These are phyloP conservation scores for Tetrastigma voinierianum DNA, from an alignment of 164 flowering plant genomes.

Conservation along the genomic window DNA sequence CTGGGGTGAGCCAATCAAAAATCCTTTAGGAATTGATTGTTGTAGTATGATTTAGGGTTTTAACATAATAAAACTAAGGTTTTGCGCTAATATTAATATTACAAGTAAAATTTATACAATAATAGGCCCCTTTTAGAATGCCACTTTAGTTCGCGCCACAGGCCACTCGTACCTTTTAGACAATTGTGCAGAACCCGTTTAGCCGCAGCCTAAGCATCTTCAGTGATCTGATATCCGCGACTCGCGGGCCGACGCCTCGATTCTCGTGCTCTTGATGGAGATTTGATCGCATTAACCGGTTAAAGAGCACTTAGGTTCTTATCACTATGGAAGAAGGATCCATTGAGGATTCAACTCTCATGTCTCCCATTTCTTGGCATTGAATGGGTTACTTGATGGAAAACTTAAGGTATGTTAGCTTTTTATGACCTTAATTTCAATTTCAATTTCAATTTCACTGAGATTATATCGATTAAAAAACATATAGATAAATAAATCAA, in stretches of 20 bases:
- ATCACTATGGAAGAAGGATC: slow-evolving; percentile 43
- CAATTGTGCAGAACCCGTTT: slow-evolving; percentile 34
- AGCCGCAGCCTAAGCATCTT: slow-evolving; percentile 28
- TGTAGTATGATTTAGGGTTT: no score
- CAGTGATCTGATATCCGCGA: slow-evolving; percentile 22
- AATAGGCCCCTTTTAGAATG: no score
- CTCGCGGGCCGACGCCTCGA: slow-evolving; percentile 49
- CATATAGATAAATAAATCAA: no score
- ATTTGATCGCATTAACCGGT: slow-evolving; percentile 32
- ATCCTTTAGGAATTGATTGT: no score
- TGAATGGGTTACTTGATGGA: slow-evolving; percentile 48
- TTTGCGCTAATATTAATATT: no score
- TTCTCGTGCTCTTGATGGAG: slow-evolving; percentile 47
- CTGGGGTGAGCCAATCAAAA: no score
- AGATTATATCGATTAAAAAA: no score
- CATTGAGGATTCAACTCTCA: slow-evolving; percentile 46
- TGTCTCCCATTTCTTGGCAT: slow-evolving; percentile 40
- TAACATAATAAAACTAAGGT: no score
- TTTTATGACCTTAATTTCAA: background rate
- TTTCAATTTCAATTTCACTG: no score
- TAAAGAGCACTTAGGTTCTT: slow-evolving; percentile 38
- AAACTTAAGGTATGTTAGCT: slow-evolving; percentile 20
- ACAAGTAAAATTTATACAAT: no score
- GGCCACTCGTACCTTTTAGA: no score
- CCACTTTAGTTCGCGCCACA: no score